Evolutionary conservation across 2,329 filamentous ascomycete species (phyloP).

Genomic region (Colletotrichum gigasporum): DNA sequence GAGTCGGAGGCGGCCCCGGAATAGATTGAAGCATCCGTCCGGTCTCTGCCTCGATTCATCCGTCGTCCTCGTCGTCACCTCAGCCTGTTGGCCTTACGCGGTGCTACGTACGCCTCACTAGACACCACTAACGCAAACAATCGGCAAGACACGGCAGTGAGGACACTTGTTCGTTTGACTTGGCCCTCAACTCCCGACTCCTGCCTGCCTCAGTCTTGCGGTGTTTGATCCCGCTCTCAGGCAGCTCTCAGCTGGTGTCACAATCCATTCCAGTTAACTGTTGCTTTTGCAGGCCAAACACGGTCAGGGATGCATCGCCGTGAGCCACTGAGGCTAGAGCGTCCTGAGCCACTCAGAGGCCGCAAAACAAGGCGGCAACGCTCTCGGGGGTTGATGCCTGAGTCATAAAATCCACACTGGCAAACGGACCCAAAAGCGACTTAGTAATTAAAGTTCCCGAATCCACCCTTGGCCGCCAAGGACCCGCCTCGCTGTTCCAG

Average conservation of each 20-base stretch:
- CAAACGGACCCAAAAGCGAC: constrained; percentile 3
- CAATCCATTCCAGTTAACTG: constrained; percentile 24
- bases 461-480: constrained; percentile 19
- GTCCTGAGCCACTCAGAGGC: constrained; percentile 25
- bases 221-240: not conserved
- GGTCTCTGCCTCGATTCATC: not conserved
- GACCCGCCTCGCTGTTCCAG: not conserved
- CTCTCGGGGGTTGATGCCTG: constrained; percentile 22
- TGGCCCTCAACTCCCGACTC: not conserved
- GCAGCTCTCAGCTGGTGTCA: constrained; percentile 8
- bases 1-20: constrained; percentile 5
- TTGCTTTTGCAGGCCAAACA: constrained; percentile 13
- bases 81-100: not conserved
- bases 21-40: not conserved
- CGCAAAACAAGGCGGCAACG: not conserved
- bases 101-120: no score
- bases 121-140: constrained; percentile 5
- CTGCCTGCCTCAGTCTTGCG: not conserved
- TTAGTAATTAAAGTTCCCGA: constrained; percentile 33
- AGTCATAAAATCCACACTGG: constrained; percentile 13
- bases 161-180: not conserved
- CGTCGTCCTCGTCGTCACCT: not conserved
- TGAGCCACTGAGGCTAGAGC: constrained; percentile 31
- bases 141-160: not conserved
- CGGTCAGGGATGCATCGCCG: constrained; percentile 1